These are phyloP conservation scores for Podospora australis DNA, from an alignment of 495 filamentous ascomycete genomes.

Conservation along the genomic window DNA sequence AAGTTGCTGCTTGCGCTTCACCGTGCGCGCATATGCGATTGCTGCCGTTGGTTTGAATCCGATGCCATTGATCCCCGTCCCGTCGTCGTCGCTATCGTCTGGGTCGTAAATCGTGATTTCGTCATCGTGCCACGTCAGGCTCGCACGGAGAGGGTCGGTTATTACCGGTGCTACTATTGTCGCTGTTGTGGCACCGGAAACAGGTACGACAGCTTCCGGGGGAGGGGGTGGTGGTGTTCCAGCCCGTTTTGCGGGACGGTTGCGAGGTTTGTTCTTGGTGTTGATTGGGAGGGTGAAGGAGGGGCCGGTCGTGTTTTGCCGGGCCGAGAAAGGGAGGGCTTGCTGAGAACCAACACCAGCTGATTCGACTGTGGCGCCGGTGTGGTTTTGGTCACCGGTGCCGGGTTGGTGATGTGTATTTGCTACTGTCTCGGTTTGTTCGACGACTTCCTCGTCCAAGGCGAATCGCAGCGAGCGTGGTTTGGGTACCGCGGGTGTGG, in stretches of 20 bases:
- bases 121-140: constrained; percentile 73
- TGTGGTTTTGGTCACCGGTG: constrained; percentile 4
- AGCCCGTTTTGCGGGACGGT: constrained; percentile 26
- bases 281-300: constrained; percentile 14
- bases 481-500: neutral
- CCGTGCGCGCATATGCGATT: constrained; percentile 66
- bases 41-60: constrained; percentile 85
- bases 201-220: neutral
- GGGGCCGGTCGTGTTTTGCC: no score
- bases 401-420: constrained; percentile 2
- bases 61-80: constrained; percentile 80
- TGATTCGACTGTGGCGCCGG: constrained; percentile 2
- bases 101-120: constrained; percentile 81
- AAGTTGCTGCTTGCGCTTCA: constrained; percentile 74
- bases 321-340: no score
- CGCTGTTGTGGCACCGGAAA: neutral
- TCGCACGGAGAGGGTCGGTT: constrained; percentile 44
- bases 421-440: constrained; percentile 20
- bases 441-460: constrained; percentile 25
- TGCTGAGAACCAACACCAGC: no score
- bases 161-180: constrained; percentile 22
- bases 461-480: constrained; percentile 12
- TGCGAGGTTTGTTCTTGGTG: constrained; percentile 29
- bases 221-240: constrained; percentile 35
- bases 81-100: constrained; percentile 66